phyloP scores from a whole-genome alignment of 2,329 filamentous ascomycete genomes.

The Pseudofabraea citricarpa region DNA sequence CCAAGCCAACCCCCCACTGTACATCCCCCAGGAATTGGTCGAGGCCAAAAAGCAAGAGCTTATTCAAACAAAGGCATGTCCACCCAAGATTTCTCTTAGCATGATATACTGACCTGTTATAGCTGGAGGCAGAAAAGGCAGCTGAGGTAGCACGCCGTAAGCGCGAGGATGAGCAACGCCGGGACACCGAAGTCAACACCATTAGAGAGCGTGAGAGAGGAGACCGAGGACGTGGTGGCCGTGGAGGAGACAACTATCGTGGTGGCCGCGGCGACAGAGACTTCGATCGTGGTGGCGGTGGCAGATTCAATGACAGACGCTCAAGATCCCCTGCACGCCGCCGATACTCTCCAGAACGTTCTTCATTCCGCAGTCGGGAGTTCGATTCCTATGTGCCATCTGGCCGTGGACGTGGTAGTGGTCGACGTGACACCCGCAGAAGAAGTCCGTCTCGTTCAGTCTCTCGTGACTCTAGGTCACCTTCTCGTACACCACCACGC shows the following conservation, averaged over 20 bases:
- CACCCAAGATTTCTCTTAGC: not conserved
- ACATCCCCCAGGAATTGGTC: conserved; percentile 88
- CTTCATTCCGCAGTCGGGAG: conserved; percentile 25
- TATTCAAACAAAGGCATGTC: conserved; percentile 81
- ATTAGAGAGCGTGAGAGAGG: conserved; percentile 62
- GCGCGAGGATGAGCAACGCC: conserved; percentile 65
- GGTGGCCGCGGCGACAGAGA: conserved; percentile 50
- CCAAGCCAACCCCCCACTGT: conserved; percentile 79
- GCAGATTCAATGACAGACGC: conserved; percentile 39
- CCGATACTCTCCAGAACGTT: conserved; percentile 31
- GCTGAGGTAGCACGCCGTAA: conserved; percentile 69
- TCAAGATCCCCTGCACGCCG: conserved; percentile 34
- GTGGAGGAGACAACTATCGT: conserved; percentile 36
- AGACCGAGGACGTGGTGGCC: conserved; percentile 44
- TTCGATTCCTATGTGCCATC: conserved; percentile 29
- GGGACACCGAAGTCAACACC: conserved; percentile 65
- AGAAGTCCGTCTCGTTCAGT: conserved; percentile 23
- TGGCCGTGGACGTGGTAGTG: conserved; percentile 21
- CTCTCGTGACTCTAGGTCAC: conserved; percentile 4
- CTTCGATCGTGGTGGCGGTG: conserved; percentile 30
- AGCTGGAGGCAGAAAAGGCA: conserved; percentile 80
- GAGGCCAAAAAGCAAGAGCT: conserved; percentile 96
- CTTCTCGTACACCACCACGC: conserved; percentile 26
- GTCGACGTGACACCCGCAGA: conserved; percentile 24
- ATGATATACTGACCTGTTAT: conserved; percentile 10